Base-by-base conservation (phyloP, 169 alveolate species). In the Cryptosporidium xiaoi region DNA sequence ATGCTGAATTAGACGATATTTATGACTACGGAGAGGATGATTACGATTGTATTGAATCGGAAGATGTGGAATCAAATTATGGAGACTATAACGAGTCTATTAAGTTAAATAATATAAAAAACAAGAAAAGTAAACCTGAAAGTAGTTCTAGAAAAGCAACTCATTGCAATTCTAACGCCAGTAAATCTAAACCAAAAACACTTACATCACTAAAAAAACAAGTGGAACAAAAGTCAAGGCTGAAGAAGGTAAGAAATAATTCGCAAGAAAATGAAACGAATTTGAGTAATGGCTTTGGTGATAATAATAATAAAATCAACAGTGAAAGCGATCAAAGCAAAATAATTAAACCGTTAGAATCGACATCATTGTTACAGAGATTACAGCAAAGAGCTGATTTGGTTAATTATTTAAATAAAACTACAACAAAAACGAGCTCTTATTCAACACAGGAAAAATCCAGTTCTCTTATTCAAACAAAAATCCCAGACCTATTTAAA, bases 321-420 rank as follows among this genome's bases (percentile, higher is more conserved):
- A 53, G 12, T 0, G 6, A 10, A 7, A 8, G 13, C 10, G 48
- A 40, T 40, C 29, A 66, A 20, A 66, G 4, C 8, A 13, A 44
- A 16, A 16, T n/a, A 16, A 34, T 34, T 16, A 77, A 48, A 5
- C 71, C 87, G 1, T 36, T 77, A 29, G 87, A 77, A 29, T 40
- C 77, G 15, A 34, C 64, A 15, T 77, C 87, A n/a, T 44, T 77
- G 31, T 62, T 77, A 27, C 87, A 77, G 40, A 77, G 87, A 24
- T 20, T 77, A 16, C 87, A 77, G 40, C 87, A 56, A 46, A 77
- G 71, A 40, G 20, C 69, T 20, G 40, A 46, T 27, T 40, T 40
- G 48, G 48, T 8, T 40, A 27, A 24, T 62, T n/a, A 20, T 53
- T 53, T 53, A 16, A 53, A 13, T 53, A 5, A 53, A 5, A 20